Percentiles rank a stretch among this genome's conserved stretches.
Conservation (phyloP, 257 asterid species). For the Lithospermum erythrorhizon region DNA sequence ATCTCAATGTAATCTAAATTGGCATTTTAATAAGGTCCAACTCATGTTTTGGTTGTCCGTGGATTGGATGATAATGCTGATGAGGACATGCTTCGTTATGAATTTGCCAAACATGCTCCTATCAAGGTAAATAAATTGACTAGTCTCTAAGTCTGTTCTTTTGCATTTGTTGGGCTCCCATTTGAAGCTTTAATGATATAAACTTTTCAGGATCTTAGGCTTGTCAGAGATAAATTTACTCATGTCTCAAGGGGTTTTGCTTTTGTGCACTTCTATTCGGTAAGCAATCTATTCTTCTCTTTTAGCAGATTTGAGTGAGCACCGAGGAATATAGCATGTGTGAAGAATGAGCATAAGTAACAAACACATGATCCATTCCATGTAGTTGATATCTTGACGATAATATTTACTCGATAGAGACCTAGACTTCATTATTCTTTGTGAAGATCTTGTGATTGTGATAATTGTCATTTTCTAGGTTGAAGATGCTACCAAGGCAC, state of each 20-base stretch:
- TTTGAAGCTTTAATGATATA: constrained; percentile 14
- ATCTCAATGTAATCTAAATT: constrained; percentile 1
- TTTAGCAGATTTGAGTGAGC: neutral
- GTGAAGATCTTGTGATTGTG: no score
- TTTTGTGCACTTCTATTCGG: constrained; percentile 82
- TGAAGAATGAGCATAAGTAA: neutral
- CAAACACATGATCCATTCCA: constrained; percentile 1
- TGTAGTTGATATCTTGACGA: neutral
- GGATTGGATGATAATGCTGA: constrained; percentile 99
- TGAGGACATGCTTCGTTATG: constrained; percentile 98
- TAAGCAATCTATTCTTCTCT: constrained; percentile 16
- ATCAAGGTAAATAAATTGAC: constrained; percentile 48
- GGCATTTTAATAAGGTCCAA: constrained; percentile 56
- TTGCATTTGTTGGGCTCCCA: constrained; percentile 1
- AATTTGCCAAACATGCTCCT: constrained; percentile 90
- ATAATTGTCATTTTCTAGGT: constrained; percentile 36
- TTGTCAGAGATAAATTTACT: constrained; percentile 94
- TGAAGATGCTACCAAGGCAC: constrained; percentile 89
- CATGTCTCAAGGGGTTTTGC: constrained; percentile 99
- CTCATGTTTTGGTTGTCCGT: constrained; percentile 95
- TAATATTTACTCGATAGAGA: no score
- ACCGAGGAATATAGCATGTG: neutral
- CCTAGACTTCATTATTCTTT: neutral
- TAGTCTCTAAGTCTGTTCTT: neutral
- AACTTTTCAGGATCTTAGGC: constrained; percentile 75